These are phyloP conservation scores for Diaporthe vexans DNA, from an alignment of 2,329 filamentous ascomycete species.

Conservation along the genomic window DNA sequence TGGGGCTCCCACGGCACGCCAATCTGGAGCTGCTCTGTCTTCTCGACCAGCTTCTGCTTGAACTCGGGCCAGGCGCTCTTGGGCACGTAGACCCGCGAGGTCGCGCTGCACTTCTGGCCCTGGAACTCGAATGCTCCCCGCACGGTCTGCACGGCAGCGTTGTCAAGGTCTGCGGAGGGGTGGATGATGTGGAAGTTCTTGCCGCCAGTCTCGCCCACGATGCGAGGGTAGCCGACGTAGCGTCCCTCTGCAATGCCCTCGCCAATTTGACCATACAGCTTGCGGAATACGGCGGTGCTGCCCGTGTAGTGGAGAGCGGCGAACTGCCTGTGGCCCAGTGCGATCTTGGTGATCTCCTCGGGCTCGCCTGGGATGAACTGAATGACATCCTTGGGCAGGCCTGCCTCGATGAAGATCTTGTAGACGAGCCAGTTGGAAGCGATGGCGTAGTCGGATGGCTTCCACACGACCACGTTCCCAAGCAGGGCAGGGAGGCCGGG, in stretches of 20 bases:
- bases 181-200: slow-evolving; percentile 69
- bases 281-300: slow-evolving; percentile 91
- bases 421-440: slow-evolving; percentile 94
- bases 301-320: slow-evolving; percentile 96
- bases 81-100: slow-evolving; percentile 69
- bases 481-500: slow-evolving; percentile 86
- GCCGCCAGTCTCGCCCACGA: slow-evolving; percentile 66
- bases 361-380: slow-evolving; percentile 94
- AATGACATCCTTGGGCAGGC: slow-evolving; percentile 89
- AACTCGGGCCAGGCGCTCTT: slow-evolving; percentile 56
- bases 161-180: slow-evolving; percentile 60
- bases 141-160: slow-evolving; percentile 61
- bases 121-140: slow-evolving; percentile 65
- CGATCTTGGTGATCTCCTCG: slow-evolving; percentile 83
- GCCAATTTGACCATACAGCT: slow-evolving; percentile 89
- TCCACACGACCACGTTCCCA: slow-evolving; percentile 97
- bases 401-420: slow-evolving; percentile 91
- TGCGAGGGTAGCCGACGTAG: slow-evolving; percentile 79
- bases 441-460: slow-evolving; percentile 91
- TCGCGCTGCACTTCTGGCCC: slow-evolving; percentile 66
- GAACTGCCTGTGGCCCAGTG: slow-evolving; percentile 83
- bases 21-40: slow-evolving; percentile 51
- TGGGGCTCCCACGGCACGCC: slow-evolving; percentile 50
- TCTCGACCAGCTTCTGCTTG: slow-evolving; percentile 54
- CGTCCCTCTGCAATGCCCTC: slow-evolving; percentile 83